phyloP scores from a whole-genome alignment of 2,329 filamentous ascomycete genomes.

The Aspergillus nomiae region DNA sequence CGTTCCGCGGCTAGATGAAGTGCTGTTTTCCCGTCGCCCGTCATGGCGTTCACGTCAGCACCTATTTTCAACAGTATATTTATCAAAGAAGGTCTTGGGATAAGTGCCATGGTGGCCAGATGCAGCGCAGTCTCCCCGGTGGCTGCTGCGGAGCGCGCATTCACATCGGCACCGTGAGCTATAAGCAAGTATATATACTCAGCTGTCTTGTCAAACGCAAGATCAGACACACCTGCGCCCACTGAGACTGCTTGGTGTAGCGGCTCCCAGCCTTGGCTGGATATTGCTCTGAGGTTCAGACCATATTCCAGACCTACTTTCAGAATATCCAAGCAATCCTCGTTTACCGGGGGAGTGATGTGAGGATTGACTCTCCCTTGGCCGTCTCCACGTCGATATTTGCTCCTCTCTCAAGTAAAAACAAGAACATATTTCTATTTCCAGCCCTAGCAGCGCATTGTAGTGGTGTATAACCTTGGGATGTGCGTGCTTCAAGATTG shows the following conservation, averaged over 20 bases:
- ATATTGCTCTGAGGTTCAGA: constrained; percentile 20
- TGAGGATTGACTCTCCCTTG: constrained; percentile 31
- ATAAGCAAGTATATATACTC: constrained; percentile 29
- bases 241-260: constrained; percentile 27
- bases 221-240: constrained; percentile 21
- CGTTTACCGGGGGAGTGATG: constrained; percentile 26
- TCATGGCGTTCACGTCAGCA: constrained; percentile 22
- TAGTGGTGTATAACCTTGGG: constrained; percentile 32
- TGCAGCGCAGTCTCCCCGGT: constrained; percentile 30
- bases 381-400: constrained; percentile 28
- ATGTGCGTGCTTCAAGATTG: constrained; percentile 30
- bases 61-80: constrained; percentile 26
- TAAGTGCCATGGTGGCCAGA: constrained; percentile 23
- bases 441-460: constrained; percentile 30
- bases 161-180: constrained; percentile 25
- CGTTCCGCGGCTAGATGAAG: constrained; percentile 31
- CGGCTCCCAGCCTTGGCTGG: constrained; percentile 26
- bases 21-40: constrained; percentile 23
- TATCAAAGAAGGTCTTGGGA: constrained; percentile 22
- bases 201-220: constrained; percentile 21
- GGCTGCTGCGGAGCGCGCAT: constrained; percentile 14
- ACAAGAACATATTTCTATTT: constrained; percentile 30
- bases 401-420: constrained; percentile 27
- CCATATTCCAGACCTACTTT: constrained; percentile 14
- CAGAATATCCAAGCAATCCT: constrained; percentile 31